These are phyloP conservation scores for Penicillium canescens DNA, from an alignment of 495 filamentous ascomycete genomes.

Conservation along the genomic window DNA sequence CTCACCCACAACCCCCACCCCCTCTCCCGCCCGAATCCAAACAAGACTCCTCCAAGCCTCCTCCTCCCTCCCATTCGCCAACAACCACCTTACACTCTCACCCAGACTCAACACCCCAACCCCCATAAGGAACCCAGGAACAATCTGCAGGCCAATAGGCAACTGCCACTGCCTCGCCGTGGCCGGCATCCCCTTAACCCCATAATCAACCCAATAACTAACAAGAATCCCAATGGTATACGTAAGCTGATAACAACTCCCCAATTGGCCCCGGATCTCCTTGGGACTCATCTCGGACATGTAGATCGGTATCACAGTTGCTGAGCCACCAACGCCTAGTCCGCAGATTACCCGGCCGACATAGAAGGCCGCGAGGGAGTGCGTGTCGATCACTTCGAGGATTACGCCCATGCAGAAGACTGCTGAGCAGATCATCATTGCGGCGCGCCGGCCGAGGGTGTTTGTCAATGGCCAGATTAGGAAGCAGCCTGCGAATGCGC, in stretches of 20 bases:
- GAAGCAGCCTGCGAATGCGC: constrained; percentile 49
- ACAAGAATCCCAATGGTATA: constrained; percentile 53
- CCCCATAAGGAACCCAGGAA: constrained; percentile 50
- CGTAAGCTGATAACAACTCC: constrained; percentile 53
- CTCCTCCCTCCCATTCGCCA: constrained; percentile 39
- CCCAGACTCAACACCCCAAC: constrained; percentile 49
- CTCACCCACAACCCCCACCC: constrained; percentile 38
- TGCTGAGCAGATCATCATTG: constrained; percentile 44
- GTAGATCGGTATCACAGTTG: constrained; percentile 59
- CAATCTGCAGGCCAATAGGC: constrained; percentile 53
- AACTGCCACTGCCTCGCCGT: constrained; percentile 53
- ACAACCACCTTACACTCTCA: constrained; percentile 54
- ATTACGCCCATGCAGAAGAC: constrained; percentile 50
- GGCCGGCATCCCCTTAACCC: constrained; percentile 57
- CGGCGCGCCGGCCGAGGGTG: constrained; percentile 40
- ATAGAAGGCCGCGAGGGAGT: constrained; percentile 45
- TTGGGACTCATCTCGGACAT: constrained; percentile 58
- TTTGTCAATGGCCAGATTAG: constrained; percentile 52
- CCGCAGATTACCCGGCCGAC: constrained; percentile 53
- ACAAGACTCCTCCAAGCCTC: constrained; percentile 47
- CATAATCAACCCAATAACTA: constrained; percentile 57
- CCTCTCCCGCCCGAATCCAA: constrained; percentile 48
- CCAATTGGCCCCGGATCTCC: constrained; percentile 53
- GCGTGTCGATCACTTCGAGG: constrained; percentile 44
- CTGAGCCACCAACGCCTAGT: constrained; percentile 57